phyloP scores from a whole-genome alignment of 2,329 filamentous ascomycete genomes.

The Trichoderma arundinaceum region DNA sequence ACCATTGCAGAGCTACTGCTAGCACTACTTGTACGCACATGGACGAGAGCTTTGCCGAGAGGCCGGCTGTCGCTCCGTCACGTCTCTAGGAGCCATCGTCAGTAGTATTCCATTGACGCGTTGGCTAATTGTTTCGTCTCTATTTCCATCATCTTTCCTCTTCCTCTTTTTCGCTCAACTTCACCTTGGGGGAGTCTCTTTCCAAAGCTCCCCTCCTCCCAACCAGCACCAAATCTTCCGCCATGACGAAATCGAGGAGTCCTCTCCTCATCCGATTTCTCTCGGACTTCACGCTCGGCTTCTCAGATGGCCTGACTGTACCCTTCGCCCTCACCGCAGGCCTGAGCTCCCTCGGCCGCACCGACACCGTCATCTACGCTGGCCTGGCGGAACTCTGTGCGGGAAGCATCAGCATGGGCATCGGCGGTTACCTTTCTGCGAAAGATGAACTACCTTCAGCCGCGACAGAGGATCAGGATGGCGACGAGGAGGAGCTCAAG shows the following conservation, averaged over 20 bases:
- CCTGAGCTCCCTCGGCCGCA: conserved; percentile 64
- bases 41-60: background rate
- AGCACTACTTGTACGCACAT: background rate
- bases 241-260: conserved; percentile 36
- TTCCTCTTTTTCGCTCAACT: background rate
- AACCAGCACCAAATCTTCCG: conserved; percentile 13
- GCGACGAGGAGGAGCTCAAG: conserved; percentile 36
- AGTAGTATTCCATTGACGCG: background rate
- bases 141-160: background rate
- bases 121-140: background rate
- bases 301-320: conserved; percentile 76
- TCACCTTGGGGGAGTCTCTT: background rate
- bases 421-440: conserved; percentile 72
- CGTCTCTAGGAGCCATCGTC: background rate
- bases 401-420: conserved; percentile 75
- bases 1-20: background rate
- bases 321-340: conserved; percentile 77
- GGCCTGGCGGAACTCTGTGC: conserved; percentile 74
- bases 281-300: conserved; percentile 72
- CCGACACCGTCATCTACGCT: conserved; percentile 68
- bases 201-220: background rate
- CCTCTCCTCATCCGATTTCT: conserved; percentile 51
- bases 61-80: background rate
- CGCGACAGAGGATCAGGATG: background rate
- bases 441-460: conserved; percentile 43